Percentiles rank a stretch among this genome's conserved stretches.
These are phyloP conservation scores for Rhynchospora breviuscula DNA, from an alignment of 176 grass and related monocot genomes.

Conservation along the genomic window DNA sequence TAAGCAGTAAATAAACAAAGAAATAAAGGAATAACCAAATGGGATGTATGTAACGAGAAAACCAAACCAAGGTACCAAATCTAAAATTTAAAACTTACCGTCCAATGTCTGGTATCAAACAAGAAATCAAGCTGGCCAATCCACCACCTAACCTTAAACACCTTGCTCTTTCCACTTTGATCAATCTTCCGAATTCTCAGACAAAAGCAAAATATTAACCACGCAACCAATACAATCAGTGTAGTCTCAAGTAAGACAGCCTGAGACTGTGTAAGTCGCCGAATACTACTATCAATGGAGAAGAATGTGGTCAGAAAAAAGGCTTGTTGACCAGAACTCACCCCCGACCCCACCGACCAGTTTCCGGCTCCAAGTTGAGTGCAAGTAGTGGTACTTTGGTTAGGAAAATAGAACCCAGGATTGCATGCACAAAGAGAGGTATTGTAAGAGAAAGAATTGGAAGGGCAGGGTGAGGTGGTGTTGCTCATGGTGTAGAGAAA, in stretches of 20 bases:
- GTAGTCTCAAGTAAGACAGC: conserved; percentile 66
- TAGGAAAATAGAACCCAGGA: conserved; percentile 56
- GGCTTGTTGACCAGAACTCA: conserved; percentile 38
- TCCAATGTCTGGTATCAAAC: conserved; percentile 72
- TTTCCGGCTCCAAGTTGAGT: conserved; percentile 26
- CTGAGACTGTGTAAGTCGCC: conserved; percentile 88
- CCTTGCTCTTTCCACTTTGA: conserved; percentile 21
- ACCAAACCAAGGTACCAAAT: background rate
- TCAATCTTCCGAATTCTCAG: conserved; percentile 31
- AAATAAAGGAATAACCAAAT: background rate
- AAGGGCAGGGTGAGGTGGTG: background rate
- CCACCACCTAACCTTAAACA: conserved; percentile 62
- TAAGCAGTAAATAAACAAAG: background rate
- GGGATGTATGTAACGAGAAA: background rate
- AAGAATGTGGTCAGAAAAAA: conserved; percentile 59
- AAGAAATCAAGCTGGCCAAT: conserved; percentile 71
- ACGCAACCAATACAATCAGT: conserved; percentile 45
- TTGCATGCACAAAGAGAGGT: conserved; percentile 67
- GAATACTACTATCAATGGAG: conserved; percentile 55
- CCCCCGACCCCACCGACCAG: conserved; percentile 60
- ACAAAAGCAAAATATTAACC: conserved; percentile 65
- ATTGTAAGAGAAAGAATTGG: conserved; percentile 57
- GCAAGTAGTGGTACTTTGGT: conserved; percentile 26
- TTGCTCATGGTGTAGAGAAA: background rate
- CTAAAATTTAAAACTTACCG: conserved; percentile 31